Evolutionary conservation across 129 eudicot genomes (phyloP).

Genomic region (Centella asiatica): DNA sequence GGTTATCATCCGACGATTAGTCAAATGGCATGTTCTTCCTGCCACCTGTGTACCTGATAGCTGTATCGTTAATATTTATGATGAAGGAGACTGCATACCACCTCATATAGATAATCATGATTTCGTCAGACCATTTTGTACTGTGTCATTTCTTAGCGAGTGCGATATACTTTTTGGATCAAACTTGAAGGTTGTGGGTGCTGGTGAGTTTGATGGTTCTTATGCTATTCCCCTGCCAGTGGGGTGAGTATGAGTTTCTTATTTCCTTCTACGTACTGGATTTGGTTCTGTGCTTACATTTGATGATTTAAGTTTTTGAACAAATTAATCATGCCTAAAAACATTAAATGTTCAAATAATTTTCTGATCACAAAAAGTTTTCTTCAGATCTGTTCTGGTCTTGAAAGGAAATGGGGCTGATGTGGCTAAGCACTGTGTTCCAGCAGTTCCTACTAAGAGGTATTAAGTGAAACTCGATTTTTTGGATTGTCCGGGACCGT

Average conservation of each 20-base stretch:
- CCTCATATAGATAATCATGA: slow-evolving; percentile 99
- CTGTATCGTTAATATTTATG: slow-evolving; percentile 89
- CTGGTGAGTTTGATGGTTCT: slow-evolving; percentile 83
- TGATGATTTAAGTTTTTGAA: not conserved
- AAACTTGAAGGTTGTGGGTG: slow-evolving; percentile 55
- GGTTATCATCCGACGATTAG: slow-evolving; percentile 67
- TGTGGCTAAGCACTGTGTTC: slow-evolving; percentile 92
- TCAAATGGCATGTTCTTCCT: slow-evolving; percentile 89
- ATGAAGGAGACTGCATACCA: slow-evolving; percentile 94
- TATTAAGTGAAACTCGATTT: not conserved
- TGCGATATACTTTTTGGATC: slow-evolving; percentile 80
- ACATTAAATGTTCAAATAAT: not conserved
- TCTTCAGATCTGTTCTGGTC: slow-evolving; percentile 76
- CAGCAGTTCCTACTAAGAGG: slow-evolving; percentile 90
- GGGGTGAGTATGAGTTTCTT: slow-evolving; percentile 44
- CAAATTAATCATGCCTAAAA: not conserved
- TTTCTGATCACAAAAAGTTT: slow-evolving; percentile 9
- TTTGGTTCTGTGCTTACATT: not conserved
- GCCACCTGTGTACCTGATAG: slow-evolving; percentile 93
- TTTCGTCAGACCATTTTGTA: slow-evolving; percentile 87
- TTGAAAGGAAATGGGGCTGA: slow-evolving; percentile 91
- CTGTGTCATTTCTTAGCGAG: slow-evolving; percentile 90
- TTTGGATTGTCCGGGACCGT: not conserved
- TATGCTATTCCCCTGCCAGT: slow-evolving; percentile 64
- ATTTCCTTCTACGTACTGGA: not conserved